Percentiles rank a stretch among this genome's conserved stretches.
Evolutionary conservation across 2,329 filamentous ascomycete genomes (phyloP).

Genomic region (Venturia effusa): DNA sequence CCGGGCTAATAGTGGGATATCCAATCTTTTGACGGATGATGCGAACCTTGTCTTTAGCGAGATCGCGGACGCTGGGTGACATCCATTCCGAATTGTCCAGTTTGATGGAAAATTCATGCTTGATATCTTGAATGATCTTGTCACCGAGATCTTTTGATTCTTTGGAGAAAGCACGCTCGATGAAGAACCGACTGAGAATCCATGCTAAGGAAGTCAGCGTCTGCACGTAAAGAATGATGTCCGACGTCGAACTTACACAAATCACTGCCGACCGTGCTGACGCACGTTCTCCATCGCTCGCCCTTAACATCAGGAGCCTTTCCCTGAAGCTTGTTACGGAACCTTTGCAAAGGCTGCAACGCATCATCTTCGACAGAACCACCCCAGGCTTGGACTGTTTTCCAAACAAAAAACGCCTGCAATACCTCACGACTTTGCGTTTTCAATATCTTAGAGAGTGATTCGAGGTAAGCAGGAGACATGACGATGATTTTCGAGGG

Average conservation of each 20-base stretch:
- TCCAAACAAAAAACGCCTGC: slow-evolving; percentile 55
- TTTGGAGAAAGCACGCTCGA: slow-evolving; percentile 56
- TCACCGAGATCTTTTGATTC: slow-evolving; percentile 57
- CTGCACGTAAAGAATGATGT: background rate
- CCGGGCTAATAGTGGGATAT: slow-evolving; percentile 50
- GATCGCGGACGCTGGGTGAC: slow-evolving; percentile 47
- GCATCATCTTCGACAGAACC: slow-evolving; percentile 47
- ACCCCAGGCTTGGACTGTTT: slow-evolving; percentile 44
- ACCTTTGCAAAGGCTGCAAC: slow-evolving; percentile 47
- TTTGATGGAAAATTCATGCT: slow-evolving; percentile 52
- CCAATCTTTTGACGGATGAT: slow-evolving; percentile 60
- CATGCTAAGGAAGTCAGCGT: slow-evolving; percentile 27
- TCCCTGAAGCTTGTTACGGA: slow-evolving; percentile 50
- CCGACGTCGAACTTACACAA: slow-evolving; percentile 29
- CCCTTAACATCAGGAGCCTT: slow-evolving; percentile 50
- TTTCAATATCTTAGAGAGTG: slow-evolving; percentile 45
- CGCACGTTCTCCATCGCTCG: slow-evolving; percentile 58
- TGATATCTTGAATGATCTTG: slow-evolving; percentile 60
- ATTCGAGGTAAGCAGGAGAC: slow-evolving; percentile 49
- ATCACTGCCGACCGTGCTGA: slow-evolving; percentile 44
- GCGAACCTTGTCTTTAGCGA: slow-evolving; percentile 53
- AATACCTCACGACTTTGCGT: slow-evolving; percentile 45
- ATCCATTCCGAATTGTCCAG: slow-evolving; percentile 53
- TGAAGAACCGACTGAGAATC: slow-evolving; percentile 61
- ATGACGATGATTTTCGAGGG: slow-evolving; percentile 46